Percentiles rank a stretch among this genome's conserved stretches.
Conservation (phyloP, 2,329 filamentous ascomycete genomes). For the Alternaria metachromatica region DNA sequence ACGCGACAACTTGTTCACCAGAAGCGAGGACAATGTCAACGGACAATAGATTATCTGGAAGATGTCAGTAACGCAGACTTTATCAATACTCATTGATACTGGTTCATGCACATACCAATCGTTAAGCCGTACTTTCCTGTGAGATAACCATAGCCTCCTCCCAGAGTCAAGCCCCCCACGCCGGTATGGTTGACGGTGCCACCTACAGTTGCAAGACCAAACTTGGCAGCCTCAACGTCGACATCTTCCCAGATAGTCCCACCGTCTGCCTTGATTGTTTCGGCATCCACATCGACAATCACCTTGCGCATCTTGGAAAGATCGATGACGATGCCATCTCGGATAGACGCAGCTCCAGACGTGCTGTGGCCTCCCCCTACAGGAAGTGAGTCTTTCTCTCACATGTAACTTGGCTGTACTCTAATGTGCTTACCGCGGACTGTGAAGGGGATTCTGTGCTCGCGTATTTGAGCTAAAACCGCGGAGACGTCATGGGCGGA, state of each 20-base stretch:
- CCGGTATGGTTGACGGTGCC: conserved; percentile 70
- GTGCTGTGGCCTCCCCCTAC: conserved; percentile 65
- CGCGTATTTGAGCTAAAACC: conserved; percentile 29
- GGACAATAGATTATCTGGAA: conserved; percentile 47
- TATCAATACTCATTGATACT: background rate
- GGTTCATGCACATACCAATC: conserved; percentile 50
- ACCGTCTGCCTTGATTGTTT: conserved; percentile 59
- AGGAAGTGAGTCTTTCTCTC: background rate
- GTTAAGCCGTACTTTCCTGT: conserved; percentile 62
- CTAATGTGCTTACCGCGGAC: conserved; percentile 44
- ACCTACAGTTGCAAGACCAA: conserved; percentile 65
- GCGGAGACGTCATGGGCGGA: conserved; percentile 29
- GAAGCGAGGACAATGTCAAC: conserved; percentile 44
- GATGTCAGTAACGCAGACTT: background rate
- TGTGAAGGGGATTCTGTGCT: conserved; percentile 56
- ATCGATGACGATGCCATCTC: conserved; percentile 64
- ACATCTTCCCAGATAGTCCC: conserved; percentile 63
- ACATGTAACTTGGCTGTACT: background rate
- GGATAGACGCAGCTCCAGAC: conserved; percentile 57
- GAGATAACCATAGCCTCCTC: conserved; percentile 66
- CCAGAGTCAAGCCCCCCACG: conserved; percentile 62
- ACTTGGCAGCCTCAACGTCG: conserved; percentile 57
- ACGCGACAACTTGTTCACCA: conserved; percentile 46
- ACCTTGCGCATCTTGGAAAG: conserved; percentile 60
- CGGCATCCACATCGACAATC: conserved; percentile 53